Evolutionary conservation across 139 green algal species (phyloP), one percentile per base, ranked within the genome.

Genomic region (Coccomyxa sp.): DNA sequence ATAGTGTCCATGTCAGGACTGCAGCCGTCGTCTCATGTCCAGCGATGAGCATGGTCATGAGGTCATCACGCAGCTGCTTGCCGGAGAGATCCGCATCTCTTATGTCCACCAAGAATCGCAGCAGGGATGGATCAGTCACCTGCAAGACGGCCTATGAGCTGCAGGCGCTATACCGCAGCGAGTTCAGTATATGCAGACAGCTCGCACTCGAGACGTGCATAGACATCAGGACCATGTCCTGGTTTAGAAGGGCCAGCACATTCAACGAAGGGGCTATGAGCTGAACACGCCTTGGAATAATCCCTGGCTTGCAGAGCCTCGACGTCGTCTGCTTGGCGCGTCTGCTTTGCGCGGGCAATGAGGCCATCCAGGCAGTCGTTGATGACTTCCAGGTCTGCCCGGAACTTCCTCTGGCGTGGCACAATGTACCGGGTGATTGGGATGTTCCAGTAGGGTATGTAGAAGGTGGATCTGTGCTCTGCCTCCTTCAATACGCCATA

Each of bases 61-160:
- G 88, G 87, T 99, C 97, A 79, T 99, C 97, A 0, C 96, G 79
- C 79, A 99, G 87, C 92, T 98, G 95, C 87, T 92, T 93, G 84
- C 91, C 89, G 10, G 86, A 89, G 27, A 86, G 77, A 86, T 99
- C 94, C 72, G 95, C 97, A 12, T 94, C 96, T 14, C 96, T 85
- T 88, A 98, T 93, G 86, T 99, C 96, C 72, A 99, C 94, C 75
- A 99, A 86, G 87, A 99, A 99, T 29, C 95, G 91, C 80, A 99
- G 90, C 76, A 99, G 86, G 7, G 81, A 93, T 36, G 96, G 92
- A 84, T 99, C 96, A 68, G 88, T 91, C 54, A 98, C 91, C 86
- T 96, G 88, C n/a, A 50, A 5, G 8, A 0, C 14, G 18, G 5
- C 27, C 27, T 34, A 40, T 31, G 16, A 34, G 8, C 12, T 71